Evolutionary conservation across 805 yeast genomes (phyloP).

Genomic region (Saccharomycopsis selenospora): DNA sequence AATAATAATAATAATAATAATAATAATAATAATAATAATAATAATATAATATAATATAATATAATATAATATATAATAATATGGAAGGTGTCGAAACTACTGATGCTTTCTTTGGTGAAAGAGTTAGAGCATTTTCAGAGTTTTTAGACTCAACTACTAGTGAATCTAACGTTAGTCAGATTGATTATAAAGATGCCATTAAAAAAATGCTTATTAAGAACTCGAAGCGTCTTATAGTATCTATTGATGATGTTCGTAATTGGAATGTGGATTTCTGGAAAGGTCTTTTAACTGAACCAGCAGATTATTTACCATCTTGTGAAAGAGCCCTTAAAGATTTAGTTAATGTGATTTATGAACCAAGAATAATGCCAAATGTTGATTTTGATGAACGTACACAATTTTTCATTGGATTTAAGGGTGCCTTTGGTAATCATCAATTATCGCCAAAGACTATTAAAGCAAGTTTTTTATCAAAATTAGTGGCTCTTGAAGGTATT

Average conservation of each 20-base stretch:
- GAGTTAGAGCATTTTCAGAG: slow-evolving; percentile 83
- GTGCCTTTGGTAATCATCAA: slow-evolving; percentile 84
- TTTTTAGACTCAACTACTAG: slow-evolving; percentile 44
- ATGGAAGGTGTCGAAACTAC: slow-evolving; percentile 16
- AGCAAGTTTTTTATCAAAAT: slow-evolving; percentile 66
- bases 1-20: no score
- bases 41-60: no score
- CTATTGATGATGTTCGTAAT: slow-evolving; percentile 81
- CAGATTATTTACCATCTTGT: slow-evolving; percentile 83
- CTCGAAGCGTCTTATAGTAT: slow-evolving; percentile 58
- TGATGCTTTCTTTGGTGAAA: slow-evolving; percentile 60
- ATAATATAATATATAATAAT: no score
- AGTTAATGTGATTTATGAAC: slow-evolving; percentile 65
- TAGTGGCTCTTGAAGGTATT: slow-evolving; percentile 89
- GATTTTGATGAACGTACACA: slow-evolving; percentile 53
- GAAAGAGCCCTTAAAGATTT: slow-evolving; percentile 80
- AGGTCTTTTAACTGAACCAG: slow-evolving; percentile 68
- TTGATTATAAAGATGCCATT: slow-evolving; percentile 63
- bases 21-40: no score
- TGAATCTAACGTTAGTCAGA: slow-evolving; percentile 39
- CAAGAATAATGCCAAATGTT: slow-evolving; percentile 43
- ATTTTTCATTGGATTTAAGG: slow-evolving; percentile 74
- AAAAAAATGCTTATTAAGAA: slow-evolving; percentile 65
- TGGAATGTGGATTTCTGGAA: slow-evolving; percentile 73
- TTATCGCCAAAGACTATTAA: slow-evolving; percentile 84